Conservation (phyloP, 108 stramenopile species). For the Conticribra weissflogii region DNA sequence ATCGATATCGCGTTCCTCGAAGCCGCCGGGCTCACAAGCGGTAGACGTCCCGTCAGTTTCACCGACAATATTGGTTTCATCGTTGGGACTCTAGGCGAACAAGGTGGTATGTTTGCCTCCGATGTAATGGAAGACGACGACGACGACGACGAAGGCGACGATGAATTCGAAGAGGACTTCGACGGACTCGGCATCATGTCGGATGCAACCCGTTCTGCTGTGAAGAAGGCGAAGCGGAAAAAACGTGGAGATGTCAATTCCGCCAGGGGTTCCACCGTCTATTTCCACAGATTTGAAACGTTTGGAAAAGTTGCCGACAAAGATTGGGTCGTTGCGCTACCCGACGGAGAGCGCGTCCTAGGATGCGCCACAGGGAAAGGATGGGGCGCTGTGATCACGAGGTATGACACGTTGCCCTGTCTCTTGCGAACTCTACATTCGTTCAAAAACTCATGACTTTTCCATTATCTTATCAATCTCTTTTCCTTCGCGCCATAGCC, state of each 20-base stretch:
- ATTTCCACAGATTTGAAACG: constrained; percentile 84
- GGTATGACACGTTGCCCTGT: too few relatives aligned
- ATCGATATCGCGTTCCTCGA: constrained; percentile 80
- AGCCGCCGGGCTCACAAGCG: constrained; percentile 48
- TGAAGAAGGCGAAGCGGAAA: constrained; percentile 39
- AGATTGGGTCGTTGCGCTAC: constrained; percentile 81
- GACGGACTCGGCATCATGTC: constrained; percentile 42
- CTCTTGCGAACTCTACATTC: too few relatives aligned
- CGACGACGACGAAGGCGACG: constrained; percentile 64
- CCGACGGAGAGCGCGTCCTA: constrained; percentile 76
- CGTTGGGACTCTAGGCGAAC: constrained; percentile 79
- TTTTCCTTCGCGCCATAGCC: too few relatives aligned
- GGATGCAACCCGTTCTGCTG: constrained; percentile 51
- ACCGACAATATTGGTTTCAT: constrained; percentile 80
- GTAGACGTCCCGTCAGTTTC: constrained; percentile 65
- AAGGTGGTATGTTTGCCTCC: constrained; percentile 80
- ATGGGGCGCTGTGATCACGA: constrained; percentile 79
- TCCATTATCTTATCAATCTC: not conserved
- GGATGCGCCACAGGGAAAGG: constrained; percentile 79
- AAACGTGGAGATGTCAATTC: constrained; percentile 25
- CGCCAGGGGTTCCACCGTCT: constrained; percentile 68
- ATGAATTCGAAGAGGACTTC: constrained; percentile 48
- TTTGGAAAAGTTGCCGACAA: constrained; percentile 68
- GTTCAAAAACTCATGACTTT: not conserved
- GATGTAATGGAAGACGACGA: constrained; percentile 71